phyloP scores from a whole-genome alignment of 176 grass and related monocot genomes.

The Olyra latifolia region DNA sequence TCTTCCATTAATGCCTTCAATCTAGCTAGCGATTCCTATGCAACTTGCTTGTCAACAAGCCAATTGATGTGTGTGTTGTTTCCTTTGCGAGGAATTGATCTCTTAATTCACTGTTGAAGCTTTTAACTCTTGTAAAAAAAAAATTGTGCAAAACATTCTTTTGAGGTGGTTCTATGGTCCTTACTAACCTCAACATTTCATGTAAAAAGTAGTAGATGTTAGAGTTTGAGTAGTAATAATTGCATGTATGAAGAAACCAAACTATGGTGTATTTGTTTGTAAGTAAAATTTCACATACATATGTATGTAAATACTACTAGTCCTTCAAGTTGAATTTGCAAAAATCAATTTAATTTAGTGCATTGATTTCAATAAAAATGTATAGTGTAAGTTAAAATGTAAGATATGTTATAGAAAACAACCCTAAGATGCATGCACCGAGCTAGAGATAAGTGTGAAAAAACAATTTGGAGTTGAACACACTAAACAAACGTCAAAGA shows the following conservation, averaged over 20 bases:
- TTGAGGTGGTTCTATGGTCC: not conserved
- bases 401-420: not conserved
- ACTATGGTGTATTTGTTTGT: not conserved
- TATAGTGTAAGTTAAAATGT: not conserved
- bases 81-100: not conserved
- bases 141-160: not conserved
- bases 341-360: not conserved
- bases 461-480: not conserved
- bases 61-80: not conserved
- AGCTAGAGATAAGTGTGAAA: not conserved
- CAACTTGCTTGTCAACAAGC: conserved; percentile 28
- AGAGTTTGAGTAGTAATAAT: not conserved
- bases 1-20: conserved; percentile 67
- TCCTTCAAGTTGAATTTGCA: not conserved
- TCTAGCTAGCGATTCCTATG: conserved; percentile 37
- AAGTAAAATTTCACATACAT: not conserved
- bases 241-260: not conserved
- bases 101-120: not conserved
- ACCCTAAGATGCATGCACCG: not conserved
- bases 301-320: not conserved
- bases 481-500: not conserved
- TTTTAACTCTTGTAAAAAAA: not conserved
- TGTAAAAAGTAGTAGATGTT: not conserved
- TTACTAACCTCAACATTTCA: not conserved
- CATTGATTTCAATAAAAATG: not conserved